These are phyloP conservation scores for Fomitopsis serialis DNA, from an alignment of 768 basidiomycete genomes.

Conservation along the genomic window DNA sequence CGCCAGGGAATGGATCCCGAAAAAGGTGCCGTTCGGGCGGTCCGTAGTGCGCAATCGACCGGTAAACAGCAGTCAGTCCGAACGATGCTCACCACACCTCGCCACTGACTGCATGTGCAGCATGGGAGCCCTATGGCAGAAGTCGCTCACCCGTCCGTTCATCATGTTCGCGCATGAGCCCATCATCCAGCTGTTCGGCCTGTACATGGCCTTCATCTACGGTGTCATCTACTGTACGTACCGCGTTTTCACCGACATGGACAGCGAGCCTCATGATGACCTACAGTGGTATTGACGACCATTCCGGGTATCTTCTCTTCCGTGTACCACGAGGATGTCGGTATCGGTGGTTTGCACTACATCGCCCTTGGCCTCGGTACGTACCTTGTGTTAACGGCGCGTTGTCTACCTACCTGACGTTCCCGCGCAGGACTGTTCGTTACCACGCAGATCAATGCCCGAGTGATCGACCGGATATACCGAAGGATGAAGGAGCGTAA, in stretches of 20 bases:
- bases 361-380: constrained; percentile 46
- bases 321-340: constrained; percentile 47
- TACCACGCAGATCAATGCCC: constrained; percentile 49
- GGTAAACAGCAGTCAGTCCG: constrained; percentile 32
- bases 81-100: neutral
- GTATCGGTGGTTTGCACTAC: constrained; percentile 66
- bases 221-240: constrained; percentile 52
- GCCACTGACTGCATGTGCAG: constrained; percentile 22
- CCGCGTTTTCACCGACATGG: neutral
- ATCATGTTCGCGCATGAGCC: constrained; percentile 52
- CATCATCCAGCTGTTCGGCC: constrained; percentile 60
- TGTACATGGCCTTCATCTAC: constrained; percentile 69
- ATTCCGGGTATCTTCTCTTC: constrained; percentile 54
- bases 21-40: constrained; percentile 30
- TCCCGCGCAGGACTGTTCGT: constrained; percentile 17
- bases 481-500: constrained; percentile 45
- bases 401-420: neutral
- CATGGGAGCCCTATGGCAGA: constrained; percentile 45
- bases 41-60: constrained; percentile 44
- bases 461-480: constrained; percentile 53
- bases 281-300: constrained; percentile 59
- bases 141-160: constrained; percentile 63
- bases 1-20: constrained; percentile 41
- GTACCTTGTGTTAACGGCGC: neutral
- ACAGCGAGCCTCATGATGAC: neutral